Base-by-base conservation (phyloP, 129 eudicot species). In the Helianthus tuberosus region DNA sequence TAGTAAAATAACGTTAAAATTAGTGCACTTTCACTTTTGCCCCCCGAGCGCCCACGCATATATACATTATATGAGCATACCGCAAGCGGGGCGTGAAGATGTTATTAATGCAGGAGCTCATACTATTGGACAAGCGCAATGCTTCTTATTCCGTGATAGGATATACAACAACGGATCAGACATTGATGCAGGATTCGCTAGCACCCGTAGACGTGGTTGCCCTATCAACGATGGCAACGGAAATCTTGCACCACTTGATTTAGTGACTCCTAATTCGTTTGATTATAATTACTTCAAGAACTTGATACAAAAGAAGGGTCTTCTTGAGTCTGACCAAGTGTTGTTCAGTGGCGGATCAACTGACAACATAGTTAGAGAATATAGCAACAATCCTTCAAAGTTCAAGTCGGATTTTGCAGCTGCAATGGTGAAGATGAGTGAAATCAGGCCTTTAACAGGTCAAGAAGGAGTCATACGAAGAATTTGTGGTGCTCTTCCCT, bases 311-410 rank as follows among this genome's bases (percentile, higher is more conserved):
- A 76, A 73, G 35, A 84, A 87, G 23, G 97, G 97, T 35, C 91
- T 91, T 71, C 82, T 91, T 15, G 94, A 91, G 57, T 85, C 97
- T 0, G 97, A 91, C 63, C 97, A 91, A 68, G 97, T 83, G 79
- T 85, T 91, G 17, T 88, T 81, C 49, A 91, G 88, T 27, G 82
- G 85, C 16, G 96, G 93, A 44, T 81, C 91, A 0, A 81, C 82
- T 1, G 93, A 87, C 68, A 64, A 46, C 10, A 68, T 85, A 57
- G 89, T 85, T 69, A 59, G 66, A 69, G 71, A 58, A 49, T 88
- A 85, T 54, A 79, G 85, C 44, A 64, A 36, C 13, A 80, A 78
- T 74, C 69, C 66, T 44, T 71, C 70, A 1, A 78, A 80, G 71
- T 88, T 89, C 61, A 75, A 71, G 54, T 66, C 74, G 1, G 89